Base-by-base conservation (phyloP, 2,329 filamentous ascomycete species). In the Hymenoscyphus fraxineus region DNA sequence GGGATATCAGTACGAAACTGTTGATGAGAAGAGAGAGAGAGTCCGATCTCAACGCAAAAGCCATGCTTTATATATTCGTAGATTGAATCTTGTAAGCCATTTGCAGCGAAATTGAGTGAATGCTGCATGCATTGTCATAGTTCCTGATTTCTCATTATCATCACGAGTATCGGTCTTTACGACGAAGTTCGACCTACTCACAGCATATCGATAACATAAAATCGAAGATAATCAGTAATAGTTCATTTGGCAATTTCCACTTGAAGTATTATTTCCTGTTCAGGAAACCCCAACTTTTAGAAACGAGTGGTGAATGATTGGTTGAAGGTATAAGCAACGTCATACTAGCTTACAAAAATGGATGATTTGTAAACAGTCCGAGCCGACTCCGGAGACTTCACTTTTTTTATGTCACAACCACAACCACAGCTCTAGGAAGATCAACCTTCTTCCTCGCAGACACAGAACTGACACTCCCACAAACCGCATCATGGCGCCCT, bases 401-500 rank as follows among this genome's bases (percentile, higher is more conserved):
- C 15, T 57, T 57, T 27, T 35, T n/a, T 56, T n/a, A 13, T 22
- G 19, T 10, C 19, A 22, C 35, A 35, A 35, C 19, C 44, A 12
- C 44, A 51, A 51, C 10, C 44, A 12, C 44, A 51, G 22, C 44
- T 51, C 44, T 22, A 2, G 5, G 9, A 19, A 22, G 44, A 15
- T 9, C 44, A 51, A 51, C 44, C 35, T 35, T 22, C n/a, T 51
- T 19, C n/a, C 19, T 51, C 44, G 6, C 44, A 51, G n/a, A 44
- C 44, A 51, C n/a, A 51, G 44, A 51, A 19, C 22, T 51, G 19
- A 22, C 44, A 22, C 44, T 51, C 44, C 1, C 19, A 22, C 19
- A 51, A 22, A 51, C 6, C 19, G 6, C 27, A 57, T 16, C 0
- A 96, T 96, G 92, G 88, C 92, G 62, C 92, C 92, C 19, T 92